These are phyloP conservation scores for Lactarius indigo DNA, from an alignment of 768 basidiomycete genomes.

Conservation along the genomic window DNA sequence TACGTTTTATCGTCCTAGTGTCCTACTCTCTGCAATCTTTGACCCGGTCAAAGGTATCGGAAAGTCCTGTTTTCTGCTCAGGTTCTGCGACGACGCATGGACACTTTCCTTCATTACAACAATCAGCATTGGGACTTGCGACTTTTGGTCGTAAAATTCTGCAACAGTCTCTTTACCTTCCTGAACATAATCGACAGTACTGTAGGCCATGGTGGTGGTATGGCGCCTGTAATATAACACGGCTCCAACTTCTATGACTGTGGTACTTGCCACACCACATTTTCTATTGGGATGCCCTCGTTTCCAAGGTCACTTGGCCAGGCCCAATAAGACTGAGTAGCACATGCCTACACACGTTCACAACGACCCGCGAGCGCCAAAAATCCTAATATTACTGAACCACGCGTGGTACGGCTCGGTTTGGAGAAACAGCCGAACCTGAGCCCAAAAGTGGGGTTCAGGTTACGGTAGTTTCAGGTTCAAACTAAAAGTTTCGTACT, in stretches of 20 bases:
- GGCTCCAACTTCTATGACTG: neutral
- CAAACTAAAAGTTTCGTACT: too few relatives aligned
- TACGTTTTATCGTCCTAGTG: slow-evolving; percentile 30
- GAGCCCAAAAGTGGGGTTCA: too few relatives aligned
- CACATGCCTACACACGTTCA: too few relatives aligned
- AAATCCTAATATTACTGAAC: too few relatives aligned
- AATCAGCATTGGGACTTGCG: slow-evolving; percentile 73
- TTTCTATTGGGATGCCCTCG: neutral
- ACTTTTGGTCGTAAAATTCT: neutral
- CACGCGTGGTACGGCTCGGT: too few relatives aligned
- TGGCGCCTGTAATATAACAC: neutral
- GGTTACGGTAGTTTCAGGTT: too few relatives aligned
- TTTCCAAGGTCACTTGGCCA: too few relatives aligned
- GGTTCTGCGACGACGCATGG: slow-evolving; percentile 99
- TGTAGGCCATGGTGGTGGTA: neutral
- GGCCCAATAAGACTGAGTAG: too few relatives aligned
- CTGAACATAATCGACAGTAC: neutral
- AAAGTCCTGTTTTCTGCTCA: slow-evolving; percentile 89
- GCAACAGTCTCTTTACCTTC: neutral
- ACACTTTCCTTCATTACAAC: slow-evolving; percentile 99
- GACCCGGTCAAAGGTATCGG: slow-evolving; percentile 64
- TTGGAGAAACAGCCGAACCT: too few relatives aligned
- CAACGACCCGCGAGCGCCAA: too few relatives aligned
- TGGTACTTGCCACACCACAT: neutral
- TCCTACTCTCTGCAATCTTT: neutral